Conservation (phyloP, 176 grass and related monocot species). For the Eremochloa ophiuroides region DNA sequence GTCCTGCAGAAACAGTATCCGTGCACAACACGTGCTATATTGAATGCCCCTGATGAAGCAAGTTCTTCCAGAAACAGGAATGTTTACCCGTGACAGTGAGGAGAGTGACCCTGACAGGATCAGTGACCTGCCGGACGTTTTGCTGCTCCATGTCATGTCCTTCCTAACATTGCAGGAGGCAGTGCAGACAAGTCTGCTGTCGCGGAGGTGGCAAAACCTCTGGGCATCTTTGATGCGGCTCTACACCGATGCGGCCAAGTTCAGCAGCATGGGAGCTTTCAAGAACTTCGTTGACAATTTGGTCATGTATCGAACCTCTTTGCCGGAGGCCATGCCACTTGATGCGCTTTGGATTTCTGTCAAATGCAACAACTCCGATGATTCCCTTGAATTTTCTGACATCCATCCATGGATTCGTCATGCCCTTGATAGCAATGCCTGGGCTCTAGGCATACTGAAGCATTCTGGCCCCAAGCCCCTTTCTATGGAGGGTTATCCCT, state of each 20-base stretch:
- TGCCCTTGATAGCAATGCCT: conserved; percentile 1
- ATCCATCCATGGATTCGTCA: conserved; percentile 18
- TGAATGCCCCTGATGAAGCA: background rate
- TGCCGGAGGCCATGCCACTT: background rate
- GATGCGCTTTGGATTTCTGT: conserved; percentile 6
- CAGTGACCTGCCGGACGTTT: background rate
- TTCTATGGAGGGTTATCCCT: background rate
- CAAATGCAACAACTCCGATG: background rate
- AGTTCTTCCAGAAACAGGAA: background rate
- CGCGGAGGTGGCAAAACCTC: background rate
- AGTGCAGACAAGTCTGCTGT: background rate
- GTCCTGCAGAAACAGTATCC: background rate
- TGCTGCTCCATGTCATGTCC: background rate
- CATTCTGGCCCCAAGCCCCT: background rate
- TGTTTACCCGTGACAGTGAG: background rate
- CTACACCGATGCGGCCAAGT: background rate
- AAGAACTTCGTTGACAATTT: conserved; percentile 9
- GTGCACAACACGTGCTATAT: background rate
- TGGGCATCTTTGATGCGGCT: background rate
- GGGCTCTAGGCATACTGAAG: conserved; percentile 15
- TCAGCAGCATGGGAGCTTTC: conserved; percentile 12
- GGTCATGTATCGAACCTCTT: background rate
- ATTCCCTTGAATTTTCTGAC: background rate
- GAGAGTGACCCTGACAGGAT: background rate
- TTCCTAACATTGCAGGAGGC: background rate